Base-by-base conservation (phyloP, 345 rosid genomes). In the Moricandia moricandioides region DNA sequence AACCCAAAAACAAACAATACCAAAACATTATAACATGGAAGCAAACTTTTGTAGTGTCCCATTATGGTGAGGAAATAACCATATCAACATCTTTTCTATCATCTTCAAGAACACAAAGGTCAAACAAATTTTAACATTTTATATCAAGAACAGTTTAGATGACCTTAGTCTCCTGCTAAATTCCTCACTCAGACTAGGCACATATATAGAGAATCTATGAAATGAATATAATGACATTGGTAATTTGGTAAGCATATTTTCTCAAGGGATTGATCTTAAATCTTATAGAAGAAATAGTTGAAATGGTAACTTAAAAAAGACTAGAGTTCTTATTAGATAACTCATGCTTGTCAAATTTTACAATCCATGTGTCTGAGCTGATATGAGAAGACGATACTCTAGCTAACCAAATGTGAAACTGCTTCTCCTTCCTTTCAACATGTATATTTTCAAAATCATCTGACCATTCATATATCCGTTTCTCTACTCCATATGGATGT, bases 401-500 rank as follows among this genome's bases (percentile, higher is more conserved):
- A 84, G 90, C 97, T 58, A 90, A 75, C 98, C 98, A 93, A 8
- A 89, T 68, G 58, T 40, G 80, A 79, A 80, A 88, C 39, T 66
- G 47, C 54, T 77, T 84, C 33, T 87, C 91, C 67, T 82, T 86
- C 65, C 74, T 75, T 69, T 88, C 87, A 33, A 96, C 91, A 52
- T 90, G 82, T 56, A 78, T 61, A 21, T 34, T 76, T 75, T 57
- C 73, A 76, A 89, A 8, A 74, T 79, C 79, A 67, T 80, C 80
- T 79, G 87, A 52, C 82, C 83, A 82, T 18, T 83, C 88, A 69
- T 59, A 81, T 34, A 94, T 87, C 52, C 85, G 77, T n/a, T 81
- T 71, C 84, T 89, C 91, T 65, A 57, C 77, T 70, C 97, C 98
- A n/a, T 91, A 85, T 6, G 97, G 97, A 86, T 82, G 87, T 78